Evolutionary conservation across 768 basidiomycete genomes (phyloP), one percentile per base, ranked within the genome.

Genomic region (Floccularia luteovirens): DNA sequence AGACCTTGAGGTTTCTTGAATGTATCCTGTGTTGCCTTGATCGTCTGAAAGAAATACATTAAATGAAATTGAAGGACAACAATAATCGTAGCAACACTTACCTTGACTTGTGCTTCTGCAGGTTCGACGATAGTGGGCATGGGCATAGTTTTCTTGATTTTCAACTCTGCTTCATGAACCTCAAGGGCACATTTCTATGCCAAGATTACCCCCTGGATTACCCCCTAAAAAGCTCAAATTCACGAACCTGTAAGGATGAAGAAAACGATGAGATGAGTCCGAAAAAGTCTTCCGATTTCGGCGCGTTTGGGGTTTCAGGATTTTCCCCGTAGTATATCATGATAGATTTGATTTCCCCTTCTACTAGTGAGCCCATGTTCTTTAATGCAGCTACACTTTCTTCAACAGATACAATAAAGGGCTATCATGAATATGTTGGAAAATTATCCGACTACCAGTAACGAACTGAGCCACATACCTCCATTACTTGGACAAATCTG

Each of bases 201-300:
- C n/a, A 24, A 31, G n/a, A 46, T 24, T 34, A 45, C 31, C 37
- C 19, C 43, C 2, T 24, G 25, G 33, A 21, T 10, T 16, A n/a
- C 38, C 23, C 10, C 0, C 0, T 14, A 41, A 11, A 31, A 20
- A 36, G 13, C 25, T 8, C 7, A 7, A 14, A 34, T 19, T 30
- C 7, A 51, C 63, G 38, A 45, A 80, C 83, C 74, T 81, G 79
- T 14, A 92, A 64, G 1, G 76, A 76, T 0, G 76, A 75, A 0
- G 82, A 83, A 59, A 91, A 90, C 0, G 79, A 74, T n/a, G 75
- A 66, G 33, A 91, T 71, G 40, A 81, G 60, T 0, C 71, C 74
- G 50, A 96, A 93, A 53, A 96, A 79, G 45, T 87, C 84, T 55
- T 93, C 92, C 0, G 85, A 75, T 51, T 82, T 89, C 2, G 72